These are phyloP conservation scores for Flueggea neowawraea DNA, from an alignment of 441 rosid species.

Conservation along the genomic window DNA sequence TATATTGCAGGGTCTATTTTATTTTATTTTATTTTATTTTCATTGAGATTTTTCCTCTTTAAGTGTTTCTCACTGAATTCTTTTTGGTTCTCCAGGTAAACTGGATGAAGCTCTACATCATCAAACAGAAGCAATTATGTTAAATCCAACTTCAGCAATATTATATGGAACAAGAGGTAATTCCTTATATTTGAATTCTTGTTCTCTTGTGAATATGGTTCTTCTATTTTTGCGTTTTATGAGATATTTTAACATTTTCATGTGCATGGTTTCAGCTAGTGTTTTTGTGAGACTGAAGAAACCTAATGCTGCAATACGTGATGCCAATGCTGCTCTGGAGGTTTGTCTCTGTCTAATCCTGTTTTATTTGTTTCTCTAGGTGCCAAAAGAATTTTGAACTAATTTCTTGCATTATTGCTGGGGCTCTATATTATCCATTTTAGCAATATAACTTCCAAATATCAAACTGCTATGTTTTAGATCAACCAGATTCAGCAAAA, in stretches of 20 bases:
- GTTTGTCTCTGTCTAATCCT: conserved; percentile 2
- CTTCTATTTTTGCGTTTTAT: too few relatives aligned
- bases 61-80: not conserved
- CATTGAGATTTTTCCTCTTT: not conserved
- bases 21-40: not conserved
- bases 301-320: conserved; percentile 93
- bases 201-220: too few relatives aligned
- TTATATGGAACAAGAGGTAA: conserved; percentile 85
- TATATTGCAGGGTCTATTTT: conserved; percentile 26
- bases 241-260: not conserved
- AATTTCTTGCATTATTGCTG: not conserved
- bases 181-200: not conserved
- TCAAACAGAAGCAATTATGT: conserved; percentile 63
- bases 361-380: not conserved
- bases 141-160: conserved; percentile 89
- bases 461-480: conserved; percentile 30
- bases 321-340: conserved; percentile 86
- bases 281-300: conserved; percentile 85
- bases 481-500: conserved; percentile 93
- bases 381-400: conserved; percentile 5
- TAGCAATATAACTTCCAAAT: conserved; percentile 4
- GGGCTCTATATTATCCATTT: conserved; percentile 5
- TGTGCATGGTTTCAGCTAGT: conserved; percentile 47
- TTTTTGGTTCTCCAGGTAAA: conserved; percentile 40
- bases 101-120: conserved; percentile 77